Evolutionary conservation across 441 rosid genomes (phyloP), one percentile per base, ranked within the genome.

Genomic region (Viola pubescens): DNA sequence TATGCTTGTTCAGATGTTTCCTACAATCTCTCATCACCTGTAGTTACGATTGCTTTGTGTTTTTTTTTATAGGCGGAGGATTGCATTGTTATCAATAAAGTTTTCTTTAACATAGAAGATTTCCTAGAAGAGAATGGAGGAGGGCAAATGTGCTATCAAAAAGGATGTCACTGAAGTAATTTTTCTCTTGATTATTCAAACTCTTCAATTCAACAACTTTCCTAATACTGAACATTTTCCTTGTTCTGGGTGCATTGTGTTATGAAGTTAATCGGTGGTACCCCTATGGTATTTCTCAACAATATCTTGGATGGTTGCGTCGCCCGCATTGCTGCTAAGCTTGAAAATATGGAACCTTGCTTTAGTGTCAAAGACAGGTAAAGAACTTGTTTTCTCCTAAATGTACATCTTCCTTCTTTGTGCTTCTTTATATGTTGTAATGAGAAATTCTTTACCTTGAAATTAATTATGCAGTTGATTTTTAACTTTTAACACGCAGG

Each of bases 321-420:
- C 14, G 92, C 86, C 1, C 86, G 81, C 8, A 70, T 89, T 0
- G 92, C 95, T 6, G 92, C 90, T 0, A 89, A 87, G 79, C 86
- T 89, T 40, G 97, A 89, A 63, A 68, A 54, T 40, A 82, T 83
- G 84, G 81, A 81, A 71, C 97, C 97, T 54, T 75, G 83, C 57
- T 82, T 76, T 49, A 85, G 95, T 65, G 77, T 83, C 37, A 87
- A 89, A 72, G 97, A 89, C 45, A 77, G 95, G 95, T 73, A 63
- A 42, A 41, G 1, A 13, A 66, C 42, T 64, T 50, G 10, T 9
- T 40, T 26, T 38, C 9, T 52, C 48, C 42, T 19, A 9, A 13
- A 8, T 16, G 19, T 16, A 16, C 19, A 16, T 16, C 19, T 16
- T 16, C 19, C 19, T 16, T 16, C 19, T 63, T 37, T 26, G 7